phyloP scores from a whole-genome alignment of 148 eudicot species.

The Tetragonia tetragonoides region DNA sequence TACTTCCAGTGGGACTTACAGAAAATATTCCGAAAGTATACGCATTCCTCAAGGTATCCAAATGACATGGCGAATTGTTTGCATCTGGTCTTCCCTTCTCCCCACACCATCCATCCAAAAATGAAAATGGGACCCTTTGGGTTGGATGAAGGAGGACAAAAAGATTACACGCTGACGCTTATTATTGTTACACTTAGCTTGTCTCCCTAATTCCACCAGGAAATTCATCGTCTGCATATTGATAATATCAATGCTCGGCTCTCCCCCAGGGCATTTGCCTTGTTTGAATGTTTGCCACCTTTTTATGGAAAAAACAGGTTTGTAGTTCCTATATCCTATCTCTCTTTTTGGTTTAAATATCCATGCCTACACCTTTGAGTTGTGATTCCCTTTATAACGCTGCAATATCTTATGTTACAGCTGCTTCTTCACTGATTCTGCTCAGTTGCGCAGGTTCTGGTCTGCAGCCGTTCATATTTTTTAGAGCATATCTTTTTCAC shows the following conservation, averaged over 20 bases:
- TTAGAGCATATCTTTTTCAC: background rate
- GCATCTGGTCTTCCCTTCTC: background rate
- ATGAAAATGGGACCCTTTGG: background rate
- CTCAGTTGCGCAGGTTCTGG: constrained; percentile 87
- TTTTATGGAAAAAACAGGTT: constrained; percentile 89
- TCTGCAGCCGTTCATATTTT: constrained; percentile 5
- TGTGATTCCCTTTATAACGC: background rate
- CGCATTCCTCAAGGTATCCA: constrained; percentile 79
- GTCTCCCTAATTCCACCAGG: constrained; percentile 38
- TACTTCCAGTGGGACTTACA: constrained; percentile 97
- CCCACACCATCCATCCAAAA: too few relatives aligned
- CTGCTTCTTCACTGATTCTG: constrained; percentile 89
- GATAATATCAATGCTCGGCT: constrained; percentile 72
- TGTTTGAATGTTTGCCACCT: constrained; percentile 84
- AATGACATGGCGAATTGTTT: background rate
- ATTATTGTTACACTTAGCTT: background rate
- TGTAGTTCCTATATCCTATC: constrained; percentile 4
- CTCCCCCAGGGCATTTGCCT: constrained; percentile 99
- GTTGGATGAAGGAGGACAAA: background rate
- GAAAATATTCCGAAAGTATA: constrained; percentile 97
- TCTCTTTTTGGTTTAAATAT: background rate
- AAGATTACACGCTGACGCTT: background rate
- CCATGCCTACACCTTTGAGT: background rate
- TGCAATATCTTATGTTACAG: constrained; percentile 39
- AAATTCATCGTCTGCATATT: constrained; percentile 73